Percentiles rank a stretch among this genome's conserved stretches.
Evolutionary conservation across 2,329 filamentous ascomycete species (phyloP).

Genomic region (Epichloe aotearoae): DNA sequence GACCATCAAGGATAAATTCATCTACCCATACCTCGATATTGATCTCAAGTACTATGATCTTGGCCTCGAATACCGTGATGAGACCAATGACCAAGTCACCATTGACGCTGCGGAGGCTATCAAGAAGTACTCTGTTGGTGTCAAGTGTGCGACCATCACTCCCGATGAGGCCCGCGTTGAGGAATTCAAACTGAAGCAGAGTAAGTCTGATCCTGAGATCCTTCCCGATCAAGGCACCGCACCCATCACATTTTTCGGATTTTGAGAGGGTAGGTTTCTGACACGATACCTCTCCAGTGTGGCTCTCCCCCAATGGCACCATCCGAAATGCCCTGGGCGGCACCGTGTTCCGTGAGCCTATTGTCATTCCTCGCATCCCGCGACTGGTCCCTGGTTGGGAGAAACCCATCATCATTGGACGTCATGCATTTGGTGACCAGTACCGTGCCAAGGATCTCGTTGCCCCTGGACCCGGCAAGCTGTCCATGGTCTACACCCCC

Average conservation of each 20-base stretch:
- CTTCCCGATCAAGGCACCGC: background rate
- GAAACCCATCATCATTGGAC: conserved; percentile 97
- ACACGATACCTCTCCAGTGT: conserved; percentile 51
- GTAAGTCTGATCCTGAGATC: conserved; percentile 36
- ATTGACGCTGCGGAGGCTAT: conserved; percentile 91
- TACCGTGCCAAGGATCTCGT: conserved; percentile 93
- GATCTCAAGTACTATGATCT: conserved; percentile 98
- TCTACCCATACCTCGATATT: conserved; percentile 88
- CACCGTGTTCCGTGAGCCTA: conserved; percentile 97
- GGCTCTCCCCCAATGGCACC: conserved; percentile 93
- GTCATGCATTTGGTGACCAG: conserved; percentile 96
- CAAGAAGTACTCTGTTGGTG: conserved; percentile 96
- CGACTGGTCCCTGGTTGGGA: conserved; percentile 94
- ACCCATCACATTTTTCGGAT: background rate
- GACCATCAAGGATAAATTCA: conserved; percentile 98
- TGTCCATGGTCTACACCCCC: conserved; percentile 92
- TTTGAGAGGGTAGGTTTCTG: background rate
- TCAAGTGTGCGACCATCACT: conserved; percentile 99
- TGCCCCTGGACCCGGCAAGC: conserved; percentile 67
- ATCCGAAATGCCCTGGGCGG: conserved; percentile 67
- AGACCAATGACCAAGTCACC: conserved; percentile 95
- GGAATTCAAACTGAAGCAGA: conserved; percentile 98
- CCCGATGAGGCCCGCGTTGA: conserved; percentile 92
- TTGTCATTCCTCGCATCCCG: conserved; percentile 87
- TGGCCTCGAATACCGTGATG: conserved; percentile 84